Evolutionary conservation across 2,329 filamentous ascomycete genomes (phyloP), one percentile per base, ranked within the genome.

Genomic region (Botrytis aclada): DNA sequence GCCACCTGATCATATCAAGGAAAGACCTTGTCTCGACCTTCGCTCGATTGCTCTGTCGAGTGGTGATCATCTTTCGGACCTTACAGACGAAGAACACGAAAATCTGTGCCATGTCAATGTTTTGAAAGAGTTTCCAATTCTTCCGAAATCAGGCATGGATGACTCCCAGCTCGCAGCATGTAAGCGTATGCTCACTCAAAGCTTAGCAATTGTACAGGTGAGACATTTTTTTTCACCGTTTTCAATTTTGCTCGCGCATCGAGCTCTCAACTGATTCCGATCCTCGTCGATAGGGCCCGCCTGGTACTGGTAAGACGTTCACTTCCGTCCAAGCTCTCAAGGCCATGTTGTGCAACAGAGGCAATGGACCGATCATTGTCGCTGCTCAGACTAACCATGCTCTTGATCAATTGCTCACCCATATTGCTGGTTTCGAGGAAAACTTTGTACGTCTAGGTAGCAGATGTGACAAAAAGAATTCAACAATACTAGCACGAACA

Each of bases 301-400:
- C 80, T 14, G 90, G 90, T 8, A 92, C 90, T 2, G 90, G 90
- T 7, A 98, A 98, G 80, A 98, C 95, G 0, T 92, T 92, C 76
- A 92, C 94, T 0, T 96, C 93, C 0, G 88, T 95, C 3, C 83
- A 90, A 39, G 91, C 92, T 0, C 81, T 98, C 16, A 88, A 88
- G 64, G 84, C 91, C 1, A 83, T 95, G 70, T 83, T 93, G 0
- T 82, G 85, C 1, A 93, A 92, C 70, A 85, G 88, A 78, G 80
- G 82, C 0, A 88, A 91, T 73, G 86, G 90, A 14, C 93, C 93
- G 0, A 90, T 98, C 43, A 86, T 97, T 32, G 85, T 97, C 5
- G 88, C 94, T 0, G 94, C 93, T 12, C 94, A 97, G 78, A 98
- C 94, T 0, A 98, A 98, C 74, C 94, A 97, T 81, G 94, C 94